phyloP scores from a whole-genome alignment of 768 basidiomycete species.

The Phaeotremella skinneri region DNA sequence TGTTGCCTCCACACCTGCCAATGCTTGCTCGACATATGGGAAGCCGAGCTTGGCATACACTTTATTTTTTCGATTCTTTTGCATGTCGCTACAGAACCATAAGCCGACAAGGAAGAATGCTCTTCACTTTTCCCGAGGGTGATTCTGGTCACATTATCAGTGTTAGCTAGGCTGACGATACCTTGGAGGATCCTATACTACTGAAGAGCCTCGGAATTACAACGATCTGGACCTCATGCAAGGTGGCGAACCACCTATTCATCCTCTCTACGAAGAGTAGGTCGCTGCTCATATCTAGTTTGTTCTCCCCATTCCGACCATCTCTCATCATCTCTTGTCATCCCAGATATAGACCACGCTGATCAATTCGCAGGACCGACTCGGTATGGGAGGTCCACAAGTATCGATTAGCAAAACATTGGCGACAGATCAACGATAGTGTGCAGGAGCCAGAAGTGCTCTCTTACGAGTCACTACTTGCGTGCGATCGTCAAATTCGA shows the following conservation, averaged over 20 bases:
- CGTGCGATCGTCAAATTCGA: background rate
- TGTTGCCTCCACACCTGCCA: background rate
- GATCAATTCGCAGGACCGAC: background rate
- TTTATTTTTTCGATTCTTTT: background rate
- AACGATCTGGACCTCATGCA: background rate
- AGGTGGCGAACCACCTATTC: background rate
- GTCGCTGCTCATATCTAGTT: background rate
- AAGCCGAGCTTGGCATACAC: background rate
- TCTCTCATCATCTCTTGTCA: too few species aligned
- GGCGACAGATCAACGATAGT: background rate
- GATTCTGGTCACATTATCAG: too few species aligned
- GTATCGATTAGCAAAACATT: background rate
- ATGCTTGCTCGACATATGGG: background rate
- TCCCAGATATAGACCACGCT: too few species aligned
- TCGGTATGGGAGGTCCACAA: background rate
- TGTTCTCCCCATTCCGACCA: too few species aligned
- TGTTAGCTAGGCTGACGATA: background rate
- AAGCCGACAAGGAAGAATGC: too few species aligned
- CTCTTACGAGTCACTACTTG: background rate
- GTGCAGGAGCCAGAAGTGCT: background rate
- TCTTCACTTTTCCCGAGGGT: too few species aligned
- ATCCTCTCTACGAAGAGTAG: background rate
- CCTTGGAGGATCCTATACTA: background rate
- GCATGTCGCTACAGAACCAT: background rate
- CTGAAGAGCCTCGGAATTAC: background rate